Percentiles rank a stretch among this genome's conserved stretches.
phyloP scores from a whole-genome alignment of 2,329 filamentous ascomycete species.

The Alternaria consortialis region DNA sequence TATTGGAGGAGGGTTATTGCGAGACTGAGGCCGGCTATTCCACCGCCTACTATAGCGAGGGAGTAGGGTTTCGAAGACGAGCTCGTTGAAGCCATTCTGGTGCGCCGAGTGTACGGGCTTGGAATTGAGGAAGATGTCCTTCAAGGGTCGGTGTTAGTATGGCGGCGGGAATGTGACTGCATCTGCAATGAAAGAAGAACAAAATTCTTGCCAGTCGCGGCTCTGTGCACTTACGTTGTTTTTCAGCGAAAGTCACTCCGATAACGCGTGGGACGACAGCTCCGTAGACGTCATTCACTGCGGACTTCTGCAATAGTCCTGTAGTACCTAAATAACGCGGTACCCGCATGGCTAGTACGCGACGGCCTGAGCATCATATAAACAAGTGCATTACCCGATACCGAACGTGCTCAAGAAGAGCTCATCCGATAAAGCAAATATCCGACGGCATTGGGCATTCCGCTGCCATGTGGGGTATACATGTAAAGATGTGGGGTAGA shows the following conservation, averaged over 20 bases:
- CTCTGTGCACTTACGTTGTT: conserved; percentile 16
- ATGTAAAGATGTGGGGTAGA: conserved; percentile 5
- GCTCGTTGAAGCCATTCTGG: conserved; percentile 29
- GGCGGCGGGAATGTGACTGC: background rate
- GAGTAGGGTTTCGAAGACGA: conserved; percentile 50
- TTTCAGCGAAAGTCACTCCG: conserved; percentile 23
- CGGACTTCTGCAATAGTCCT: background rate
- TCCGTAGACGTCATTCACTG: background rate
- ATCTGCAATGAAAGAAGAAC: background rate
- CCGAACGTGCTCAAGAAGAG: background rate
- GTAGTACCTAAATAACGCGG: background rate
- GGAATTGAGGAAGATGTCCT: background rate
- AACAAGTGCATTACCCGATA: conserved; percentile 3
- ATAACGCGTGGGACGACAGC: conserved; percentile 22
- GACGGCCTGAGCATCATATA: background rate
- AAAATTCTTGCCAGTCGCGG: conserved; percentile 6
- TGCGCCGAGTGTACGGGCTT: background rate
- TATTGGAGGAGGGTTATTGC: conserved; percentile 62
- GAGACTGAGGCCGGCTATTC: conserved; percentile 65
- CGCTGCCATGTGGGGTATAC: conserved; percentile 2
- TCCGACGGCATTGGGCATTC: background rate
- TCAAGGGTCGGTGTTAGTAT: background rate
- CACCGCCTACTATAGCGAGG: conserved; percentile 67
- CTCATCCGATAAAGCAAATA: background rate
- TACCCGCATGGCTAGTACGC: background rate